Evolutionary conservation across 345 rosid genomes (phyloP).

Genomic region (Syzygium grande): DNA sequence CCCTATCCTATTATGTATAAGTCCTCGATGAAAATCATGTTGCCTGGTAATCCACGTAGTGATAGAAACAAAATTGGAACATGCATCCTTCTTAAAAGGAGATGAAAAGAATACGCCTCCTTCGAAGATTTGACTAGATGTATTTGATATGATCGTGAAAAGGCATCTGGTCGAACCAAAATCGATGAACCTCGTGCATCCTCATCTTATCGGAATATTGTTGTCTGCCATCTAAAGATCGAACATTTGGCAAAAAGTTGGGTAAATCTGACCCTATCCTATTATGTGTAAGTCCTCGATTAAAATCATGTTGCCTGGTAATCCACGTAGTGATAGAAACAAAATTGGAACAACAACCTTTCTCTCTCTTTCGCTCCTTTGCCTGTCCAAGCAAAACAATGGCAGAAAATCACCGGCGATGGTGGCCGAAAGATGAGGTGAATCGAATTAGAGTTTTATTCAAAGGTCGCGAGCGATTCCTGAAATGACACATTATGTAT

Average conservation of each 20-base stretch:
- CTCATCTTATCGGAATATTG: neutral
- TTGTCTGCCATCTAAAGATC: neutral
- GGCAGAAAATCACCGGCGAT: neutral
- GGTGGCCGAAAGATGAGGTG: neutral
- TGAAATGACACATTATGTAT: neutral
- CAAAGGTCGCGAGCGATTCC: neutral
- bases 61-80: too few relatives aligned
- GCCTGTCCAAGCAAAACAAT: neutral
- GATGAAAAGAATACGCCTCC: too few relatives aligned
- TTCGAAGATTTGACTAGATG: neutral
- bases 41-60: too few relatives aligned
- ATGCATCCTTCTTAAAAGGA: too few relatives aligned
- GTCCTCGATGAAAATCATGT: too few relatives aligned
- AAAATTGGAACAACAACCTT: neutral
- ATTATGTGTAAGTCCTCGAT: neutral
- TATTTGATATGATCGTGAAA: accelerated
- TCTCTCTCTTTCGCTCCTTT: neutral
- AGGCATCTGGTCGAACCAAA: accelerated
- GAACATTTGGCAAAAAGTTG: neutral
- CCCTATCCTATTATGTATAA: too few relatives aligned
- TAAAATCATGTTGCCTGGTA: neutral
- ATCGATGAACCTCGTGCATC: neutral
- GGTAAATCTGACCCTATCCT: neutral
- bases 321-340: neutral
- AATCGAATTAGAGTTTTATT: neutral